Percentiles rank a stretch among this genome's conserved stretches.
Evolutionary conservation across 495 filamentous ascomycete species (phyloP).

Genomic region (Aspergillus cavernicola): DNA sequence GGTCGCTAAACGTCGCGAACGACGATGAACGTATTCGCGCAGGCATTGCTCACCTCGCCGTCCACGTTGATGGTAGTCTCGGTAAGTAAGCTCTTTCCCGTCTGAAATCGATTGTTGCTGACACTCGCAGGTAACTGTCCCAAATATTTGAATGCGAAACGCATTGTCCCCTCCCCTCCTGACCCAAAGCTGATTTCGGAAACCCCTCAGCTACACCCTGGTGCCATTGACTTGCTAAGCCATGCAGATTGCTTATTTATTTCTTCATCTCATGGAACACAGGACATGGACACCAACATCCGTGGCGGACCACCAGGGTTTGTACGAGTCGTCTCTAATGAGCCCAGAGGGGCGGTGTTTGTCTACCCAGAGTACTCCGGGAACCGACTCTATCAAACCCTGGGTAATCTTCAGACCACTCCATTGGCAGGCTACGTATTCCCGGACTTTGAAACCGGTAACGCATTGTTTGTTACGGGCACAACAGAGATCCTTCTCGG

Average conservation of each 20-base stretch:
- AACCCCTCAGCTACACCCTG: slow-evolving; percentile 33
- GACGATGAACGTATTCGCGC: slow-evolving; percentile 16
- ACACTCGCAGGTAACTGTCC: slow-evolving; percentile 62
- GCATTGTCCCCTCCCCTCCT: slow-evolving; percentile 51
- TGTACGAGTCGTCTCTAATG: slow-evolving; percentile 56
- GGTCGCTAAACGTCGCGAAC: slow-evolving; percentile 38
- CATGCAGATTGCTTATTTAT: slow-evolving; percentile 76
- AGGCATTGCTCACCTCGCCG: slow-evolving; percentile 58
- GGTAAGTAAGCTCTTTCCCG: slow-evolving; percentile 32
- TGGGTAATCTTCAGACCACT: slow-evolving; percentile 67
- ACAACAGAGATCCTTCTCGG: slow-evolving; percentile 59
- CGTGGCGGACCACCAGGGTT: slow-evolving; percentile 74
- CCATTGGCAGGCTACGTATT: slow-evolving; percentile 63
- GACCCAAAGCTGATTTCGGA: slow-evolving; percentile 49
- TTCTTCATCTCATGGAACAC: slow-evolving; percentile 54
- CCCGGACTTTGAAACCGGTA: slow-evolving; percentile 66
- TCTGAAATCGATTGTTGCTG: slow-evolving; percentile 1
- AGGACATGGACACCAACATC: slow-evolving; percentile 82
- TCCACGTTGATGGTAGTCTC: slow-evolving; percentile 64
- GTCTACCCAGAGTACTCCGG: slow-evolving; percentile 79
- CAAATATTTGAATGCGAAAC: slow-evolving; percentile 76
- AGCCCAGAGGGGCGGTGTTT: slow-evolving; percentile 44
- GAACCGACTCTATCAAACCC: slow-evolving; percentile 75
- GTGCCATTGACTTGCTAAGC: slow-evolving; percentile 55
- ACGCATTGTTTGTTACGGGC: slow-evolving; percentile 70